phyloP scores from a whole-genome alignment of 768 basidiomycete species.

The Tylopilus felleus region DNA sequence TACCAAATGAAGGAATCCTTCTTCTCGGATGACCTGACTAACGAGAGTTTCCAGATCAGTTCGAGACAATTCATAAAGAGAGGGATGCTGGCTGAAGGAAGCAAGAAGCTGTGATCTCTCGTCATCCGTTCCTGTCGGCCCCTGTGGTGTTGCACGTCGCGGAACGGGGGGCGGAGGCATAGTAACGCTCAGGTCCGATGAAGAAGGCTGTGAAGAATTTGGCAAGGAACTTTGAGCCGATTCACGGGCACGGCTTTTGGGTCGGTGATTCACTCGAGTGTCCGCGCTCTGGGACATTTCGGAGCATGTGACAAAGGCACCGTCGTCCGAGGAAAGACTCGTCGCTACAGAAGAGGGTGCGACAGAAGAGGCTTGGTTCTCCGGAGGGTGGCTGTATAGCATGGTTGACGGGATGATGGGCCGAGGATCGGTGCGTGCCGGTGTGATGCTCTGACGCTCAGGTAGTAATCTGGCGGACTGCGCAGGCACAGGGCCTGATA shows the following conservation, averaged over 20 bases:
- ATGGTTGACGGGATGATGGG: neutral
- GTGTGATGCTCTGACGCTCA: conserved; percentile 4
- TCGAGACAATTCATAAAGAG: conserved; percentile 52
- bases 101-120: conserved; percentile 29
- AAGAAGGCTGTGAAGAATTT: conserved; percentile 32
- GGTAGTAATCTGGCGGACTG: neutral
- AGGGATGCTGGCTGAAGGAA: conserved; percentile 42
- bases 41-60: conserved; percentile 55
- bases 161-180: conserved; percentile 34
- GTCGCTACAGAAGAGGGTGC: conserved; percentile 7
- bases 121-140: conserved; percentile 6
- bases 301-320: conserved; percentile 26
- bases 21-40: conserved; percentile 62
- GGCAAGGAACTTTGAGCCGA: conserved; percentile 24
- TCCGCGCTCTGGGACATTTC: conserved; percentile 19
- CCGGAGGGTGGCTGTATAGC: neutral
- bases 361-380: neutral
- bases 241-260: conserved; percentile 5
- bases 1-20: conserved; percentile 77
- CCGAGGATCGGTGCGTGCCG: neutral
- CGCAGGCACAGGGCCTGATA: neutral
- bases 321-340: conserved; percentile 27
- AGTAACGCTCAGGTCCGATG: conserved; percentile 21
- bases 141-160: conserved; percentile 7
- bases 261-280: neutral